Evolutionary conservation across 192 early-diverging fungal species (phyloP), one percentile per base, ranked within the genome.

Genomic region (Hyaloraphidium curvatum): DNA sequence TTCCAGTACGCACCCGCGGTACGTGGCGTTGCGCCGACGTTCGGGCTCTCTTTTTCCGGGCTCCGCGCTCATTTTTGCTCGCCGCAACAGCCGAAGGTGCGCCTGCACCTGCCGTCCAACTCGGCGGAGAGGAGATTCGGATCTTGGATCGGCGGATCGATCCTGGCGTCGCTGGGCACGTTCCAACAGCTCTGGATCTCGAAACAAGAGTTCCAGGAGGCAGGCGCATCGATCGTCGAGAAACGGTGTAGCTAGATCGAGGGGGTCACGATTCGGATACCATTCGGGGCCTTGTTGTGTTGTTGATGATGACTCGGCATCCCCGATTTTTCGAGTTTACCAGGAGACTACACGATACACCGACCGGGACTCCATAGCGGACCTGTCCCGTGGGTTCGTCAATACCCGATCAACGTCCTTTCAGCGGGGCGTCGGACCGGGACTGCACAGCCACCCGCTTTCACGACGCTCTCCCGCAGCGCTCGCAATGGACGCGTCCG

Each of bases 161-260:
- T 99, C 33, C 67, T 99, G 48, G 81, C 87, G 1, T 92, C 89
- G 1, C 60, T 99, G 54, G 89, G 90, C 54, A 91, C 89, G 0
- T 99, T 99, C 76, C 91, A 95, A 60, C 95, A 95, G 69, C 72
- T 99, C 50, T 99, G 95, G 95, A 83, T 99, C 7, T 94, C 91
- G 25, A 84, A 83, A 57, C 73, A 86, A 21, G 91, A 99, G 66
- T 99, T 94, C 60, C 81, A 87, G 28, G 95, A 99, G 61, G 70
- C 74, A 30, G 87, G 87, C 39, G 73, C 81, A 27, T 68, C 70
- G 11, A 80, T 84, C 55, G 82, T 96, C 3, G 90, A 93, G 62
- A 90, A 85, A 55, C 61, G 71, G 33, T 57, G 56, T 33, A 26
- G 33, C 11, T 57, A 58, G 41, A n/a, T n/a, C n/a, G n/a, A n/a